Percentiles rank a stretch among this genome's conserved stretches.
Conservation (phyloP, 352 stramenopile species). For the Phytophthora nicotianae region DNA sequence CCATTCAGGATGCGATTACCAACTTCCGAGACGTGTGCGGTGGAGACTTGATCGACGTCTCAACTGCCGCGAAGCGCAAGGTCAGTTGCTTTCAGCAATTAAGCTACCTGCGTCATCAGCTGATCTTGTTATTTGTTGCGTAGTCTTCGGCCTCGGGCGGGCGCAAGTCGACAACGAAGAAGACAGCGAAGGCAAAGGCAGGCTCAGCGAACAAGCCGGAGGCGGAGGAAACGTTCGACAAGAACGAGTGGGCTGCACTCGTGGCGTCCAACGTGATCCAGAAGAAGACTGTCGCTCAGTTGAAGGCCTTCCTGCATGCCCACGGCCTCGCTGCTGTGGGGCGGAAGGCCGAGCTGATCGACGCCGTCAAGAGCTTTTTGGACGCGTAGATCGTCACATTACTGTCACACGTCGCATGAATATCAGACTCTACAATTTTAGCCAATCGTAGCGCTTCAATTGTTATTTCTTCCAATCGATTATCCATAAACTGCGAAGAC, state of each 20-base stretch:
- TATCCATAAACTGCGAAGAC: slow-evolving; percentile 1
- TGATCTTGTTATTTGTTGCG: slow-evolving; percentile 1
- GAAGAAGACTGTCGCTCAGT: slow-evolving; percentile 74
- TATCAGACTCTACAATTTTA: slow-evolving; percentile 26
- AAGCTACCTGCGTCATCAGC: neutral
- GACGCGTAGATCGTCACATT: slow-evolving; percentile 20
- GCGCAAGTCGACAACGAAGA: slow-evolving; percentile 46
- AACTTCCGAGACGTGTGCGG: slow-evolving; percentile 56
- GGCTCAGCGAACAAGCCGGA: slow-evolving; percentile 23
- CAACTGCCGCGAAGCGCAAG: slow-evolving; percentile 56
- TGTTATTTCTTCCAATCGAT: slow-evolving; percentile 6
- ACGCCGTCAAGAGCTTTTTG: slow-evolving; percentile 53
- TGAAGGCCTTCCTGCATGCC: slow-evolving; percentile 70
- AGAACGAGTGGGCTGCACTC: slow-evolving; percentile 54
- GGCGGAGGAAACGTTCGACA: slow-evolving; percentile 49
- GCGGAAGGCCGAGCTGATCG: slow-evolving; percentile 72
- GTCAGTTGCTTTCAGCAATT: slow-evolving; percentile 16
- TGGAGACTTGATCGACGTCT: slow-evolving; percentile 53
- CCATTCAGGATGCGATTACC: slow-evolving; percentile 47
- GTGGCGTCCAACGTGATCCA: slow-evolving; percentile 54
- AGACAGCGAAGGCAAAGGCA: slow-evolving; percentile 38
- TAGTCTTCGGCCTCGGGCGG: slow-evolving; percentile 34
- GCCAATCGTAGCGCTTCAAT: slow-evolving; percentile 15
- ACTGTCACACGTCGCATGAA: slow-evolving; percentile 27
- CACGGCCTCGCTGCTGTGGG: slow-evolving; percentile 49